A percentile compares a stretch with the other conserved stretches of the same genome.
These are phyloP conservation scores for Vinca major DNA, from an alignment of 305 asterid genomes.

Conservation along the genomic window DNA sequence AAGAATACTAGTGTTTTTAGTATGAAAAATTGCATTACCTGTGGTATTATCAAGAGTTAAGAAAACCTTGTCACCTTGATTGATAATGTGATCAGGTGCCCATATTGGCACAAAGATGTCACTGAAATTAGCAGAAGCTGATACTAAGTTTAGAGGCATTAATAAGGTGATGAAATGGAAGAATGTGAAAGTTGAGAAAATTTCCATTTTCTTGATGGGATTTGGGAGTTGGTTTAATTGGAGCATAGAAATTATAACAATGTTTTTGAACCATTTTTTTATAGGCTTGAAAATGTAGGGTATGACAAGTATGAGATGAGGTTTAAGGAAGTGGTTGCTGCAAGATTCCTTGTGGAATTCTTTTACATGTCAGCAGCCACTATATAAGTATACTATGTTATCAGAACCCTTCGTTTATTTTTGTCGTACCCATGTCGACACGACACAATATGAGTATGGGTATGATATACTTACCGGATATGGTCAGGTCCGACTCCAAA, in stretches of 20 bases:
- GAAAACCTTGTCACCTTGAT: conserved; percentile 28
- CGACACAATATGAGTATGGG: not conserved
- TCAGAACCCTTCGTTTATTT: no score
- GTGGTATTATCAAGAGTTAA: conserved; percentile 37
- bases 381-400: not conserved
- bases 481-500: no score
- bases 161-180: not conserved
- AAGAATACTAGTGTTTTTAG: no score
- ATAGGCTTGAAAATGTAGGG: not conserved
- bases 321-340: not conserved
- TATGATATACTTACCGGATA: no score
- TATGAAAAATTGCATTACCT: conserved; percentile 17
- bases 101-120: conserved; percentile 38
- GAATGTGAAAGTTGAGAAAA: not conserved
- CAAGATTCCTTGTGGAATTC: not conserved
- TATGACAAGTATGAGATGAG: not conserved
- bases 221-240: not conserved
- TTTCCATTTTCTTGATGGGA: not conserved
- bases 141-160: conserved; percentile 8
- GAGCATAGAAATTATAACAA: not conserved
- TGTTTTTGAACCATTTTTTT: not conserved
- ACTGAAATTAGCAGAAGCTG: conserved; percentile 24
- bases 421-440: no score
- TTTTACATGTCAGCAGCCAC: not conserved
- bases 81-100: conserved; percentile 43